Conservation (phyloP, 805 yeast genomes). For the Cyberlindnera japonica region DNA sequence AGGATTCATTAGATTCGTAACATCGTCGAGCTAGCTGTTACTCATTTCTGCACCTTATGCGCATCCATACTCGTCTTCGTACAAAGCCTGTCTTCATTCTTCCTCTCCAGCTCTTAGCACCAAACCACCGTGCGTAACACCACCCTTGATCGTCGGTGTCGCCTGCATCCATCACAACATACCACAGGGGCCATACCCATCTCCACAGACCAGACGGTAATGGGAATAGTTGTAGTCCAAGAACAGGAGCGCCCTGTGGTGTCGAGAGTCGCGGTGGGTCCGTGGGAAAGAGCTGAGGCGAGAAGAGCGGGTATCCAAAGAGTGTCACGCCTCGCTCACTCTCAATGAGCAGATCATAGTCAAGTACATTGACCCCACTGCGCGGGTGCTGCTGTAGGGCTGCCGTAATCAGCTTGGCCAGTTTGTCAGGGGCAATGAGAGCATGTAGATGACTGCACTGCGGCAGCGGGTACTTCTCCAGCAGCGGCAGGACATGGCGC, state of each 20-base stretch:
- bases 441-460: slow-evolving; percentile 8
- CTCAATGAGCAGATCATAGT: slow-evolving; percentile 43
- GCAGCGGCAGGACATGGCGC: neutral
- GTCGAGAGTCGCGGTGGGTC: slow-evolving; percentile 40
- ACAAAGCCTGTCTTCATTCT: slow-evolving; percentile 43
- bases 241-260: slow-evolving; percentile 22
- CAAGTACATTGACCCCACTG: slow-evolving; percentile 1
- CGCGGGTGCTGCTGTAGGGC: slow-evolving; percentile 1
- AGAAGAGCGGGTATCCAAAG: slow-evolving; percentile 50
- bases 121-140: slow-evolving; percentile 57
- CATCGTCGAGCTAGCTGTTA: neutral
- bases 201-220: slow-evolving; percentile 59
- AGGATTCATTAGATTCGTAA: neutral
- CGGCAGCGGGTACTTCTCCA: slow-evolving; percentile 8
- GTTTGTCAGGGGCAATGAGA: neutral
- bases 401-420: slow-evolving; percentile 3
- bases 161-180: slow-evolving; percentile 54
- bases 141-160: slow-evolving; percentile 88
- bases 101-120: slow-evolving; percentile 58
- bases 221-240: slow-evolving; percentile 25
- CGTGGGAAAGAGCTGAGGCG: slow-evolving; percentile 40
- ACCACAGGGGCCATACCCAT: slow-evolving; percentile 74
- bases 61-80: slow-evolving; percentile 63
- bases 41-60: slow-evolving; percentile 26
- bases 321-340: slow-evolving; percentile 52